Evolutionary conservation across 768 basidiomycete species (phyloP).

Genomic region (Pisolithus sp.): DNA sequence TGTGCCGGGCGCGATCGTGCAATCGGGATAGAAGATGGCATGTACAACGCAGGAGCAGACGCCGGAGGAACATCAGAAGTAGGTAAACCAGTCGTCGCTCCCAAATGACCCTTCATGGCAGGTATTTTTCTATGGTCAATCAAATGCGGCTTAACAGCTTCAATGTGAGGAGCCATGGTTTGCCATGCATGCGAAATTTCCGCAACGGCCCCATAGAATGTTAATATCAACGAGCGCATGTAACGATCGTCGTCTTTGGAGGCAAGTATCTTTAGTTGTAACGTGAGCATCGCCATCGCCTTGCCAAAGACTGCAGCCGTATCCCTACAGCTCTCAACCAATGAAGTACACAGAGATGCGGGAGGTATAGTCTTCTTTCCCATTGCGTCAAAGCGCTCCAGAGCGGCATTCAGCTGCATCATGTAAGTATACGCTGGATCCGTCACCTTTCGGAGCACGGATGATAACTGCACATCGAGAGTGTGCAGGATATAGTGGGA

Average conservation of each 20-base stretch:
- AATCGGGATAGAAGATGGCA: conserved; percentile 21
- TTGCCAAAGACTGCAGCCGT: conserved; percentile 80
- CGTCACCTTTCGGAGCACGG: conserved; percentile 76
- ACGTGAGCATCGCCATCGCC: conserved; percentile 73
- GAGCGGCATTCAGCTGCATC: conserved; percentile 74
- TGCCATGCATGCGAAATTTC: conserved; percentile 88
- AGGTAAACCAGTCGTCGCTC: conserved; percentile 19
- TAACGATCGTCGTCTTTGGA: conserved; percentile 79
- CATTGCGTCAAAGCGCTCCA: conserved; percentile 86
- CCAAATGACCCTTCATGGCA: conserved; percentile 24
- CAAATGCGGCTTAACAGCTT: conserved; percentile 61
- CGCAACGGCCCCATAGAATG: conserved; percentile 83
- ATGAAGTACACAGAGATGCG: conserved; percentile 61
- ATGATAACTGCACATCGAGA: conserved; percentile 75
- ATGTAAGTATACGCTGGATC: conserved; percentile 81
- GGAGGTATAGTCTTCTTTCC: conserved; percentile 66
- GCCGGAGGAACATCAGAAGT: conserved; percentile 22
- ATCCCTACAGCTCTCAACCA: conserved; percentile 81
- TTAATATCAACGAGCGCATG: conserved; percentile 77
- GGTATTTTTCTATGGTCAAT: conserved; percentile 36
- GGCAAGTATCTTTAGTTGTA: conserved; percentile 75
- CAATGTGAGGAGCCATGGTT: conserved; percentile 62
- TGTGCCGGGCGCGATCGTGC: conserved; percentile 23
- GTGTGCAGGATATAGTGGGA: conserved; percentile 83
- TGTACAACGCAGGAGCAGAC: conserved; percentile 22